Base-by-base conservation (phyloP, 345 rosid genomes). In the Linum trigynum region DNA sequence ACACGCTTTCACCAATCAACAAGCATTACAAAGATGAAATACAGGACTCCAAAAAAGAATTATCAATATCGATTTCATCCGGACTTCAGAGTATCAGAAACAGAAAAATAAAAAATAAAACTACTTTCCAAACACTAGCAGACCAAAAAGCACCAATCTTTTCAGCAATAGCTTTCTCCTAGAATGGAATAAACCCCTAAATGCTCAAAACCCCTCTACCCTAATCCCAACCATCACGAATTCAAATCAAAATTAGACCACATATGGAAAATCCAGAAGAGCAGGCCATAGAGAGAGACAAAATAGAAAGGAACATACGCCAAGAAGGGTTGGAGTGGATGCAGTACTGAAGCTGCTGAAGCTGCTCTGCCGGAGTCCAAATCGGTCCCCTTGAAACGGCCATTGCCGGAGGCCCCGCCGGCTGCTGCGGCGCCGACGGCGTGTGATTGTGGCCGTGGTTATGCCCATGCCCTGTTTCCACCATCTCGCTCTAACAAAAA, bases 261-360 rank as follows among this genome's bases (percentile, higher is more conserved):
- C 8, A 57, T 60, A 36, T 43, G 11, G 59, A 38, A 65, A 43
- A 17, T 40, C 10, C n/a, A 14, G 37, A 70, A 12, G 63, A 7
- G 51, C 59, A 32, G 37, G 36, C 17, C 11, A 59, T 55, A 62
- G 16, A 68, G 51, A 60, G 57, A 68, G 57, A 63, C 59, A 70
- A 56, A 11, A 6, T 36, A 23, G 14, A 70, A 59, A 77, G 78
- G 65, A 73, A 88, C 96, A 85, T 66, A 92, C 99, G 78, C 99
- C 97, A 94, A 38, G 91, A 67, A 65, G 99, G 99, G 65, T 94
- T 94, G 68, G 99, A 91, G 75, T 90, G 88, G 96, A 94, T 94
- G 96, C 97, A 94, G 73, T 78, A 94, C 67, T 88, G 82, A 67
- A 94, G 95, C 59, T 88, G 96, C 67, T 75, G 88, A 69, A 94